phyloP scores from a whole-genome alignment of 2,329 filamentous ascomycete genomes.

The Neoscytalidium dimidiatum region DNA sequence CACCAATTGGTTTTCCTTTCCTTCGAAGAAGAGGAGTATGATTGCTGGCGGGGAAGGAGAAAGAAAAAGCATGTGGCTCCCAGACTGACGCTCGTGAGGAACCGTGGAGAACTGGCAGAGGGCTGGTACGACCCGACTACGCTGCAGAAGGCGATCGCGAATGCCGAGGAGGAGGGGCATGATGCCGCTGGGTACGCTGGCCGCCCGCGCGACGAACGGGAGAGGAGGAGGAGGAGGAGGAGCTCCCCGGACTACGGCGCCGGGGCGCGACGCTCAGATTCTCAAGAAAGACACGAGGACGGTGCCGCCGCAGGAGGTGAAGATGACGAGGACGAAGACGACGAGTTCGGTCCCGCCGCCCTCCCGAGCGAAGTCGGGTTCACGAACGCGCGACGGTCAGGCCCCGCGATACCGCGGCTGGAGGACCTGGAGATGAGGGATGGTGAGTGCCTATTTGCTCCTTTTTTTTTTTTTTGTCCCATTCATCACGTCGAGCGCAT shows the following conservation, averaged over 20 bases:
- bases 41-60: slow-evolving; percentile 7
- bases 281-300: not conserved
- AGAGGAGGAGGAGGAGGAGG: not conserved
- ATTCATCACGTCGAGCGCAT: not conserved
- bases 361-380: slow-evolving; percentile 19
- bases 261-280: not conserved
- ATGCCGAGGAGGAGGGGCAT: not conserved
- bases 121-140: slow-evolving; percentile 90
- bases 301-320: not conserved
- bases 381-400: slow-evolving; percentile 35
- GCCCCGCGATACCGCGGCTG: slow-evolving; percentile 66
- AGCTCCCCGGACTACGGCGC: slow-evolving; percentile 7
- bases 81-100: slow-evolving; percentile 62
- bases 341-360: slow-evolving; percentile 57
- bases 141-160: slow-evolving; percentile 55
- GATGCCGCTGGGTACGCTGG: slow-evolving; percentile 34
- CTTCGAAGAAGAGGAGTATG: not conserved
- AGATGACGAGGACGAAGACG: slow-evolving; percentile 53
- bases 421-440: slow-evolving; percentile 71
- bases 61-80: not conserved
- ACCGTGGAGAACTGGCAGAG: slow-evolving; percentile 80
- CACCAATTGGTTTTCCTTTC: not conserved
- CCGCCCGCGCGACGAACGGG: slow-evolving; percentile 30
- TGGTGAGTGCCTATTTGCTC: slow-evolving; percentile 32
- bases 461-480: not conserved